Evolutionary conservation across 2,329 filamentous ascomycete species (phyloP).

Genomic region (Trichophyton rubrum): DNA sequence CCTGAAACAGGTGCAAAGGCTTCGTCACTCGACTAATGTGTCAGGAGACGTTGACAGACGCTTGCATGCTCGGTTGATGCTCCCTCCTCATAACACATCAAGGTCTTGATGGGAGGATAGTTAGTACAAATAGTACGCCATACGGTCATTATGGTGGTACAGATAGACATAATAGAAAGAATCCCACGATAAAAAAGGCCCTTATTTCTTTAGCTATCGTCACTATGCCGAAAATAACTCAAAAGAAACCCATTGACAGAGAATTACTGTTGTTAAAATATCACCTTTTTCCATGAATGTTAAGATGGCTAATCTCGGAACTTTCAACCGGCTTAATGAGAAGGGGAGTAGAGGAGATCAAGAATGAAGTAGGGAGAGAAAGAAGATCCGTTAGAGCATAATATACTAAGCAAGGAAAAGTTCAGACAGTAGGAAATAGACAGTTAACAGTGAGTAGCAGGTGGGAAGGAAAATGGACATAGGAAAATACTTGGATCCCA

Average conservation of each 20-base stretch:
- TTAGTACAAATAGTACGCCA: neutral
- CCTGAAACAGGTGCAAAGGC: neutral
- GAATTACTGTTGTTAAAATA: neutral
- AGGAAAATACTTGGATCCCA: neutral
- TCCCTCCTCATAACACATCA: neutral
- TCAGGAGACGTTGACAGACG: neutral
- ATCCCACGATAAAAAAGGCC: neutral
- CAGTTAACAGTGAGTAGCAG: neutral
- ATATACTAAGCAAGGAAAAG: slow-evolving; percentile 2
- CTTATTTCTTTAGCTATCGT: too few relatives aligned
- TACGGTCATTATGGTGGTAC: neutral
- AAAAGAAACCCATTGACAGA: neutral
- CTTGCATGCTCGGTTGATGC: neutral
- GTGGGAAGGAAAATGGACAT: neutral
- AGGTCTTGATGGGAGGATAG: neutral
- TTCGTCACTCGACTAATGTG: neutral
- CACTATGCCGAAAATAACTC: neutral
- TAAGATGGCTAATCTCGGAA: neutral
- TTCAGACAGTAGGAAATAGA: neutral
- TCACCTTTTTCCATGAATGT: neutral
- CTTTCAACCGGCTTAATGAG: neutral
- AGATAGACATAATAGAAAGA: slow-evolving; percentile 2
- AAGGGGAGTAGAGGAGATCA: neutral
- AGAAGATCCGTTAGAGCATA: slow-evolving; percentile 1
- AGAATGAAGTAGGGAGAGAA: neutral